Base-by-base conservation (phyloP, 345 rosid genomes). In the Erysimum cheiranthoides region DNA sequence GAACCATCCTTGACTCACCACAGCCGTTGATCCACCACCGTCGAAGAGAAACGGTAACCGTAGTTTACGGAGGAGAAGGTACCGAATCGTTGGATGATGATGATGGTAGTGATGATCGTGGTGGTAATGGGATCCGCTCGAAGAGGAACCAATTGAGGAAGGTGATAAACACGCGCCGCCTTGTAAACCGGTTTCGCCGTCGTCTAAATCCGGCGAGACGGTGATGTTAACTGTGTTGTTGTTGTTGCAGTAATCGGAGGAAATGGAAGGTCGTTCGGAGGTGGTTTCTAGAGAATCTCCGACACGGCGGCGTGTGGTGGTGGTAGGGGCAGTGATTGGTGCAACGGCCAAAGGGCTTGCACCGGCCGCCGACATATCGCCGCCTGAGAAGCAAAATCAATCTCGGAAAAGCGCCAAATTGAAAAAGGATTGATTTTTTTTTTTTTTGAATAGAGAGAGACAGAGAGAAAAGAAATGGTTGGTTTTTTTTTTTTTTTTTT, bases 281-380 rank as follows among this genome's bases (percentile, higher is more conserved):
- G 78, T 66, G 3, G 62, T 57, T 61, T 79, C 88, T 0, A 72
- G 63, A 5, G 82, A 73, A 70, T 82, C 85, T 12, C 84, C 82
- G 56, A 88, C 84, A 12, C 99, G 97, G 35, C 99, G 84, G 34
- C 99, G 85, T 30, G 93, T 83, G 35, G 95, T 81, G 34, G 90
- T 83, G 51, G 86, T 84, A 14, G 79, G 84, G 1, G 71, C 66
- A 21, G 78, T 69, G 13, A 56, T 73, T n/a, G 97, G 89, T 73
- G 86, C 86, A 42, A 73, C 82, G 84, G 62, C 80, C 73, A 87
- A 51, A 30, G 89, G 73, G 65, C 14, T 78, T 39, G 82, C 73
- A 73, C 76, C 87, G 64, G 86, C 89, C 73, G 90, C 76, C 75
- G 95, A 76, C 92, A 84, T 85, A 71, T 78, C 75, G 76, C 78